A percentile compares a stretch with the other conserved stretches of the same genome.
These are phyloP conservation scores for Globisporangium abappressorium DNA, from an alignment of 352 stramenopile species.

Conservation along the genomic window DNA sequence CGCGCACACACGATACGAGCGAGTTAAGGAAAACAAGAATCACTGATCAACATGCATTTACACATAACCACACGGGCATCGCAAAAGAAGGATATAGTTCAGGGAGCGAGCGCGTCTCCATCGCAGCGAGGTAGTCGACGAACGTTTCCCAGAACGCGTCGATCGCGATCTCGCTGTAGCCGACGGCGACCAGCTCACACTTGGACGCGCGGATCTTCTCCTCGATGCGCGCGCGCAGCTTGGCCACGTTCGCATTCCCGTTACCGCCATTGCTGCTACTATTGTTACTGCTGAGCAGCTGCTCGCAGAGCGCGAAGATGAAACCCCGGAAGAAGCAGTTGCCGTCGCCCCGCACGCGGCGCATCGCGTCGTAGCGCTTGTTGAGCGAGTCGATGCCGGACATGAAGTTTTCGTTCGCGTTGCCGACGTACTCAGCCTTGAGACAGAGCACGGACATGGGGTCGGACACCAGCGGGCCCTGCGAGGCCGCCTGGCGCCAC, in stretches of 20 bases:
- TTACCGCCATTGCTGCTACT: not conserved
- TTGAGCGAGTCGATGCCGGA: conserved; percentile 64
- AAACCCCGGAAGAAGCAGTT: conserved; percentile 93
- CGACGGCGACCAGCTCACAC: conserved; percentile 66
- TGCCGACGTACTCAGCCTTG: conserved; percentile 70
- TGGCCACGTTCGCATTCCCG: conserved; percentile 16
- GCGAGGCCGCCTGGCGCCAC: conserved; percentile 10
- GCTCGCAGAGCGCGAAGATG: conserved; percentile 87
- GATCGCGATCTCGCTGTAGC: conserved; percentile 91
- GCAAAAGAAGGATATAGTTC: conserved; percentile 37
- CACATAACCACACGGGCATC: conserved; percentile 18
- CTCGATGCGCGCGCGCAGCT: conserved; percentile 41
- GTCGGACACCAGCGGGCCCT: conserved; percentile 48
- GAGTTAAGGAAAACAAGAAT: conserved; percentile 26
- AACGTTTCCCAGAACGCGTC: conserved; percentile 94
- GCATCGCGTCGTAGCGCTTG: conserved; percentile 65
- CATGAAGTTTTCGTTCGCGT: conserved; percentile 73
- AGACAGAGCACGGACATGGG: conserved; percentile 53
- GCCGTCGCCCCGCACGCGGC: conserved; percentile 85
- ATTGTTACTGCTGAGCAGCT: conserved; percentile 32
- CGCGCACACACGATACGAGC: conserved; percentile 18
- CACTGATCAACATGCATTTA: conserved; percentile 11
- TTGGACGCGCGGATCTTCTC: conserved; percentile 70
- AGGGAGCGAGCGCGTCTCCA: conserved; percentile 67
- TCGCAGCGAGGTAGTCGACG: conserved; percentile 83